phyloP scores from a whole-genome alignment of 108 stramenopile genomes.

The Nitzschia inconspicua region DNA sequence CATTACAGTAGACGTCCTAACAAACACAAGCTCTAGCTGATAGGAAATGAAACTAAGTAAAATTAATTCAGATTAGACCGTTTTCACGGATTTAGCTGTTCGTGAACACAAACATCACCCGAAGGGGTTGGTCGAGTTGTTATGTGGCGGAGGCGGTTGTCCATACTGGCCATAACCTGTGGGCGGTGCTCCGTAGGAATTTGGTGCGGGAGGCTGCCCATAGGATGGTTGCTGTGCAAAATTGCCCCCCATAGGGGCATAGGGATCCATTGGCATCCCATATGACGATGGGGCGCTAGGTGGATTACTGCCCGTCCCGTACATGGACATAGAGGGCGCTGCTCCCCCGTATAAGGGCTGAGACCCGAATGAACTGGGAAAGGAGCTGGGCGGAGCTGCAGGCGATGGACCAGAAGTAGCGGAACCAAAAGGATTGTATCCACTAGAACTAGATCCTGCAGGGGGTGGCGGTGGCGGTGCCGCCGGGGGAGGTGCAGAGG shows the following conservation, averaged over 20 bases:
- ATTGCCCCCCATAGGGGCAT: conserved; percentile 5
- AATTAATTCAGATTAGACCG: too few species aligned
- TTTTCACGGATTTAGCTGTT: too few species aligned
- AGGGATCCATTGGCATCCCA: not conserved
- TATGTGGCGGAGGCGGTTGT: not conserved
- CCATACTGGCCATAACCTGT: not conserved
- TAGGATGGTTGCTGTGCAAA: conserved; percentile 3
- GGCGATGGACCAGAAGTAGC: conserved; percentile 11
- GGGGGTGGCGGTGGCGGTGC: conserved; percentile 26
- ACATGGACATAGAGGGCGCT: too few species aligned
- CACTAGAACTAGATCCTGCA: not conserved
- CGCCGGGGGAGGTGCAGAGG: conserved; percentile 29
- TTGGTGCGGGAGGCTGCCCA: not conserved
- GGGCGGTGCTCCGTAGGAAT: not conserved
- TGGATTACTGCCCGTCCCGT: too few species aligned
- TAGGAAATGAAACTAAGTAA: too few species aligned
- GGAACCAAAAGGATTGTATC: conserved; percentile 8
- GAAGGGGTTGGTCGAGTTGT: not conserved
- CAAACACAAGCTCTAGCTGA: too few species aligned
- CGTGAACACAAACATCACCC: too few species aligned
- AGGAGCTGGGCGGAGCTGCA: not conserved
- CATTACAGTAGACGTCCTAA: too few species aligned
- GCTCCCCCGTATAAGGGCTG: not conserved
- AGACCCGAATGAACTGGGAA: not conserved
- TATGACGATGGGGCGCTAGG: conserved; percentile 4